Evolutionary conservation across 2,329 filamentous ascomycete genomes (phyloP), one percentile per base, ranked within the genome.

Genomic region (Verticillium tricorpus): DNA sequence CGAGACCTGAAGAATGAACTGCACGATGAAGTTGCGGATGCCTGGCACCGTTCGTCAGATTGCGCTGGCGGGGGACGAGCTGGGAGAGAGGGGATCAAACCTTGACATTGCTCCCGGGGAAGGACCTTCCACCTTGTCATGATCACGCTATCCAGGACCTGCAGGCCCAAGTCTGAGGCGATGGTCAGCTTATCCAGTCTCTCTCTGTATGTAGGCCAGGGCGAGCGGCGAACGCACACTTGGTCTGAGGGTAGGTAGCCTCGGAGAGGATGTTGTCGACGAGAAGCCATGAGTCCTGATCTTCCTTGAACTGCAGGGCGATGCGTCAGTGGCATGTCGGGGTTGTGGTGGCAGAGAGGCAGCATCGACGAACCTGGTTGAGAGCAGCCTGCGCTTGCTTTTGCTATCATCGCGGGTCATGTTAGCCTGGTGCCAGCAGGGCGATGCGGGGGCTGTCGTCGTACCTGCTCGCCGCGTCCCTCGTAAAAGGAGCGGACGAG

Each of bases 61-160:
- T 5, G 45, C n/a, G n/a, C 22, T 12, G 45, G n/a, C 45, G 19
- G n/a, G 45, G 19, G 31, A 90, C 32, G 4, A 58, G 56, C 15
- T 32, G 19, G n/a, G 25, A 6, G 19, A n/a, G n/a, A n/a, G 45
- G 34, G 17, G 34, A 19, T 19, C 63, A 54, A 59, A 80, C 92
- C 93, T 84, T 95, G 89, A 78, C 95, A 97, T 79, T 99, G 95
- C 68, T 98, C 94, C 72, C 93, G 88, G 60, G 95, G 95, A 65
- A 99, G 81, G 63, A 98, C 93, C 82, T 97, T 99, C 96, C 95
- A 99, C 82, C 95, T 89, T 68, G 95, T 99, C 88, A 94, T 92
- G 75, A 99, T 98, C 68, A 99, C 94, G 86, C 92, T 93, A 80
- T 99, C 95, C 67, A 99, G 87, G 68, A 99, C 93, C 79, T 99